These are phyloP conservation scores for Eimeria falciformis DNA, from an alignment of 169 alveolate species.

Conservation along the genomic window DNA sequence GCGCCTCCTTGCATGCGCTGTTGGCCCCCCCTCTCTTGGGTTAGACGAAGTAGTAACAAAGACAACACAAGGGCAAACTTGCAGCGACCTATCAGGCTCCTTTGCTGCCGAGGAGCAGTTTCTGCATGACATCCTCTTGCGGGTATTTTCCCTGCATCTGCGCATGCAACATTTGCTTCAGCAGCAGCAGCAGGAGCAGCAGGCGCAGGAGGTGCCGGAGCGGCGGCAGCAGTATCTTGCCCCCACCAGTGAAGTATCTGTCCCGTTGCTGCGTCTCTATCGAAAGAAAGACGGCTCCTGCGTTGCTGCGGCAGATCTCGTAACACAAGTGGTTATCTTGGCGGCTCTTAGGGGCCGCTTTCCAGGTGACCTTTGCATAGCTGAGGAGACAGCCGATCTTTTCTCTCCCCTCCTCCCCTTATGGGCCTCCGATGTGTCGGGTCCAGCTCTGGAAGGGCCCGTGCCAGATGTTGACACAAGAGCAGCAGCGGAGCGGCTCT, in stretches of 20 bases:
- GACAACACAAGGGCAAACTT: background rate
- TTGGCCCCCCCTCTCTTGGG: background rate
- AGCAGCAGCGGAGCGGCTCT: conserved; percentile 10
- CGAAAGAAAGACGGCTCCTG: conserved; percentile 48
- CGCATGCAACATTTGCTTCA: conserved; percentile 59
- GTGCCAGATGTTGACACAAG: background rate
- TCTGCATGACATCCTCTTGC: conserved; percentile 36
- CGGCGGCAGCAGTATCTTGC: background rate
- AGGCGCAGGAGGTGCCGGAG: background rate
- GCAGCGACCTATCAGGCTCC: background rate
- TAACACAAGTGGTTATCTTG: background rate
- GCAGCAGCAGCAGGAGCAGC: conserved; percentile 46
- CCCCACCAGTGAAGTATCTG: background rate
- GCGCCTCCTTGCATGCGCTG: no score
- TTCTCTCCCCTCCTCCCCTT: conserved; percentile 1
- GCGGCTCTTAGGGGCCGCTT: background rate
- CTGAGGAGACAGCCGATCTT: conserved; percentile 25
- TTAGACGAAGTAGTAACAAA: background rate
- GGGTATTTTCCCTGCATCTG: conserved; percentile 39
- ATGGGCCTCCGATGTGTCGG: background rate
- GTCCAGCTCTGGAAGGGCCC: background rate
- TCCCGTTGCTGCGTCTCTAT: conserved; percentile 27
- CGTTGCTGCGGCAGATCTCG: conserved; percentile 46
- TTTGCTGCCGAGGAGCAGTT: conserved; percentile 37
- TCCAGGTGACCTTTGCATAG: conserved; percentile 14